phyloP scores from a whole-genome alignment of 768 basidiomycete species.

The Mycena haematopus region DNA sequence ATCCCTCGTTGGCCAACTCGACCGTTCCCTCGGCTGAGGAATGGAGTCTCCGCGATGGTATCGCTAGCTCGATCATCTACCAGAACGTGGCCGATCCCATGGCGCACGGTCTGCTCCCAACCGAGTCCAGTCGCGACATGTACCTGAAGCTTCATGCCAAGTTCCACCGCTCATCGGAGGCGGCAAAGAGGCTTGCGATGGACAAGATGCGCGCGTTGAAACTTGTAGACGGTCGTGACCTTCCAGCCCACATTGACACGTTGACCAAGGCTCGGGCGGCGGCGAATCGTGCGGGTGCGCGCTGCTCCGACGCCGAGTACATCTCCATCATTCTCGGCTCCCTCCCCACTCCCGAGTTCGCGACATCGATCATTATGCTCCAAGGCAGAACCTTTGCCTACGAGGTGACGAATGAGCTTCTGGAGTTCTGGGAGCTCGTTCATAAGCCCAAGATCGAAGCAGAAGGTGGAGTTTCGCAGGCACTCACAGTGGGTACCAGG shows the following conservation, averaged over 20 bases:
- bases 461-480: not conserved
- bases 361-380: constrained; percentile 1
- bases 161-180: constrained; percentile 19
- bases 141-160: not conserved
- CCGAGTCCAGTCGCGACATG: no score
- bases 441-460: not conserved
- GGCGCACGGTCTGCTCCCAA: constrained; percentile 5
- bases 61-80: constrained; percentile 6
- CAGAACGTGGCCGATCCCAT: no score
- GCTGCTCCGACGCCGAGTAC: constrained; percentile 2
- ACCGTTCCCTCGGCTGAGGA: constrained; percentile 16
- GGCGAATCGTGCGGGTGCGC: not conserved
- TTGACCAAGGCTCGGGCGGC: constrained; percentile 8
- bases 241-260: constrained; percentile 11
- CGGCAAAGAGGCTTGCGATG: constrained; percentile 5
- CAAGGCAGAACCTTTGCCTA: not conserved
- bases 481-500: not conserved
- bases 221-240: not conserved
- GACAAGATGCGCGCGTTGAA: not conserved
- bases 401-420: not conserved
- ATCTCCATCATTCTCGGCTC: constrained; percentile 13
- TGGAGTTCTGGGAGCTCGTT: not conserved
- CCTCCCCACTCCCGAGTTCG: constrained; percentile 10
- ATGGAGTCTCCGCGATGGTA: constrained; percentile 15
- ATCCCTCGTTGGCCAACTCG: constrained; percentile 1